Evolutionary conservation across 2,329 filamentous ascomycete species (phyloP).

Genomic region (Trichoderma guizhouense): DNA sequence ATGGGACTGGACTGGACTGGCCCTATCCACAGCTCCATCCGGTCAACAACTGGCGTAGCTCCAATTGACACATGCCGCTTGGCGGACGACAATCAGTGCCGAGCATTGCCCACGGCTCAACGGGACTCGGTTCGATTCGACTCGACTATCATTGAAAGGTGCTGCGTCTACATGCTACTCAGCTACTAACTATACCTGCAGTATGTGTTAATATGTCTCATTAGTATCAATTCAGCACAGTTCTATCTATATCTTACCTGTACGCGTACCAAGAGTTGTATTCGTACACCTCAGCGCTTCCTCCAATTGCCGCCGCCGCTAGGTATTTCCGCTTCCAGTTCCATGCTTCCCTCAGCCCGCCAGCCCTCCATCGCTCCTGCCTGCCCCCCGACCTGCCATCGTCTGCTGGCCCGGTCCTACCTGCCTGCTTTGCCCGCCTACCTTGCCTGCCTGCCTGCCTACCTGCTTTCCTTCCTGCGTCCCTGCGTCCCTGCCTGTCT

Average conservation of each 20-base stretch:
- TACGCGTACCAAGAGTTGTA: neutral
- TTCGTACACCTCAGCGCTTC: neutral
- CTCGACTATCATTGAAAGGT: neutral
- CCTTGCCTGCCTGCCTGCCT: neutral
- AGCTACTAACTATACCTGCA: neutral
- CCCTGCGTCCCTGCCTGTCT: neutral
- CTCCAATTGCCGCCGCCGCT: neutral
- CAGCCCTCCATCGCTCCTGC: neutral
- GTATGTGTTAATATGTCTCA: neutral
- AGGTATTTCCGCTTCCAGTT: neutral
- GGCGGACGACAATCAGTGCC: neutral
- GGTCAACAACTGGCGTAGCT: neutral
- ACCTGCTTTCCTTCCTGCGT: neutral
- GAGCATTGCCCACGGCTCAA: neutral
- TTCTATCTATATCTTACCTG: neutral
- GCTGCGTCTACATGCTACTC: neutral
- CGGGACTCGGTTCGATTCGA: neutral
- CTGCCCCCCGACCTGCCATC: neutral
- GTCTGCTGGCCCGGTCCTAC: neutral
- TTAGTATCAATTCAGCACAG: too few relatives aligned
- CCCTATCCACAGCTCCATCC: neutral
- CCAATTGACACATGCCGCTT: slow-evolving; percentile 9
- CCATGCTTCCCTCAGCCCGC: neutral
- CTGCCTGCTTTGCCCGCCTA: neutral
- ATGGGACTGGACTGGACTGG: neutral